These are phyloP conservation scores for Diaporthe sp. DNA, from an alignment of 2,329 filamentous ascomycete genomes.

Conservation along the genomic window DNA sequence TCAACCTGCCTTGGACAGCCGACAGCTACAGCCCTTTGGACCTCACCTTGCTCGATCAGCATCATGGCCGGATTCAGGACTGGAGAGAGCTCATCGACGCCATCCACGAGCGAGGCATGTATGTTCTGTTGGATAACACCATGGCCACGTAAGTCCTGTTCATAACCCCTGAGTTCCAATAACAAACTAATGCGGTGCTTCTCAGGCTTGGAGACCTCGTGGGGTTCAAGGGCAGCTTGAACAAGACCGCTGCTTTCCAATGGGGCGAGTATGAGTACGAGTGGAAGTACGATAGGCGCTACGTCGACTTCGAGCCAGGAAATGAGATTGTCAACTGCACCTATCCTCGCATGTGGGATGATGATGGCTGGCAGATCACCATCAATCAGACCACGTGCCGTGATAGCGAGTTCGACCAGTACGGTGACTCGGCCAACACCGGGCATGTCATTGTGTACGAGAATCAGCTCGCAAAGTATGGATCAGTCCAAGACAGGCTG, in stretches of 20 bases:
- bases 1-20: constrained; percentile 73
- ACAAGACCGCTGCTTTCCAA: constrained; percentile 68
- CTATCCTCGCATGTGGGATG: constrained; percentile 74
- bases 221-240: constrained; percentile 72
- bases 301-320: constrained; percentile 69
- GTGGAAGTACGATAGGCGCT: constrained; percentile 68
- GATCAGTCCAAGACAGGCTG: constrained; percentile 75
- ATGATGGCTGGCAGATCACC: constrained; percentile 65
- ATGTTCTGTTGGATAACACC: constrained; percentile 76
- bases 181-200: not conserved
- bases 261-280: constrained; percentile 68
- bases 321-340: constrained; percentile 68
- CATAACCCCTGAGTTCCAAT: fast-evolving
- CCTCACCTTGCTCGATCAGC: constrained; percentile 72
- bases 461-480: constrained; percentile 75
- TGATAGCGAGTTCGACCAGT: constrained; percentile 74
- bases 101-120: constrained; percentile 74
- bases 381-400: constrained; percentile 65
- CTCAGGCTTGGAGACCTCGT: constrained; percentile 68
- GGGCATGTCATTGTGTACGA: constrained; percentile 74
- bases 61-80: constrained; percentile 70
- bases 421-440: constrained; percentile 65
- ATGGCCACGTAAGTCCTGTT: constrained; percentile 66
- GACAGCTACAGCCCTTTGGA: constrained; percentile 70
- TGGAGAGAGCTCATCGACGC: constrained; percentile 70